Base-by-base conservation (phyloP, 1,284 basidiomycete genomes). In the Omphalotus olearius region DNA sequence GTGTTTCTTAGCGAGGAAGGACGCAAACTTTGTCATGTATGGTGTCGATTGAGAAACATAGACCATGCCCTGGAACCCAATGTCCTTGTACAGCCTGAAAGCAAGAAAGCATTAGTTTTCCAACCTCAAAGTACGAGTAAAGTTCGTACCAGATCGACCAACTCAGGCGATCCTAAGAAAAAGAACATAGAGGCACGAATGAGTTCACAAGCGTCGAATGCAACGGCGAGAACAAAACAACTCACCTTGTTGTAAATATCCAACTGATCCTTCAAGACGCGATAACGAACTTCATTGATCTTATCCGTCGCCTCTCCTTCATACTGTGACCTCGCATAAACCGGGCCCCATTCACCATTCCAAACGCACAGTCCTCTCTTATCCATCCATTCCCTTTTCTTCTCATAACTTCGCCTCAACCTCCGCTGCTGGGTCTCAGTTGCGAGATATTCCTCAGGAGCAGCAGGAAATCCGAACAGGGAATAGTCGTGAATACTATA, bases 1-100 rank as follows among this genome's bases (percentile, higher is more conserved):
- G 62, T 85, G 74, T 62, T 85, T 85, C 68, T 78, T 81, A 26
- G 69, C 69, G 16, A 89, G 74, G 72, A 88, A 88, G 26, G 73
- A 70, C 51, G 72, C 68, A 65, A 89, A 75, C 23, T 81, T 75
- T 47, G 69, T 69, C 72, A 85, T 82, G 70, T 89, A 91, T 0
- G 83, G 72, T n/a, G 86, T 86, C 13, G 81, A 74, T 40, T 71
- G 75, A 16, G 79, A 78, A 54, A 85, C 77, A 60, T 88, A 79
- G 20, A 88, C 83, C 86, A 92, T 89, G 38, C 89, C 84, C 64
- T 91, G 88, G 72, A 87, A 91, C 2, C 89, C 88, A 53, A 91
- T 88, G 64, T 91, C 86, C 63, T 91, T 92, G 75, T 89, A 92
- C 14, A 89, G 66, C 89, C 48, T 50, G 18, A 20, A n/a, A 26